phyloP scores from a whole-genome alignment of 805 yeast genomes.

The Osmozyma mogii region DNA sequence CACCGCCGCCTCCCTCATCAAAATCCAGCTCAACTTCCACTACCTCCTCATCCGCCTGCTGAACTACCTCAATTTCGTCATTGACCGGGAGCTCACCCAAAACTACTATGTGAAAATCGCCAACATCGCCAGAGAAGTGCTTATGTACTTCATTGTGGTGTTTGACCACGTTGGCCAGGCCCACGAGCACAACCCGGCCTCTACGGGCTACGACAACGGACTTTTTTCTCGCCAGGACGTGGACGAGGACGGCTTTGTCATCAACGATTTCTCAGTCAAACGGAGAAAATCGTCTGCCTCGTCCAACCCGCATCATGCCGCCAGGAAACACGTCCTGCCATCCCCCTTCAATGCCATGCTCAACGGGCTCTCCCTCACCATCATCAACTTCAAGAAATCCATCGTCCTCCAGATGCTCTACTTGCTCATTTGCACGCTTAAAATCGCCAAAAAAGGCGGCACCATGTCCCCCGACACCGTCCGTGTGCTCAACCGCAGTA shows the following conservation, averaged over 20 bases:
- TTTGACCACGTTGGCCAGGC: slow-evolving; percentile 27
- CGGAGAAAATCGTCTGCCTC: slow-evolving; percentile 15
- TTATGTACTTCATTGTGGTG: slow-evolving; percentile 29
- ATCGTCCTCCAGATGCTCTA: slow-evolving; percentile 36
- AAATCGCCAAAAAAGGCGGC: slow-evolving; percentile 21
- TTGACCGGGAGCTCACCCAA: slow-evolving; percentile 27
- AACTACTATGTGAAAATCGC: slow-evolving; percentile 27
- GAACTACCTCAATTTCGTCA: slow-evolving; percentile 31
- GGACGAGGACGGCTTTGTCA: slow-evolving; percentile 39
- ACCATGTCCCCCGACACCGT: slow-evolving; percentile 8
- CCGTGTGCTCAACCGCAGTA: slow-evolving; percentile 10
- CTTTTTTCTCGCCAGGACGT: slow-evolving; percentile 24
- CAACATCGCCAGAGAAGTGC: slow-evolving; percentile 30
- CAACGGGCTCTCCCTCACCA: slow-evolving; percentile 36
- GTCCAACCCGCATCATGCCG: slow-evolving; percentile 4
- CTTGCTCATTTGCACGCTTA: slow-evolving; percentile 32
- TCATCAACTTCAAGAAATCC: slow-evolving; percentile 35
- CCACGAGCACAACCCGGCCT: slow-evolving; percentile 3
- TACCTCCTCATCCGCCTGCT: slow-evolving; percentile 33
- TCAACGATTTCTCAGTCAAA: slow-evolving; percentile 36
- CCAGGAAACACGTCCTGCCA: slow-evolving; percentile 20
- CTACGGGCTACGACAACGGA: slow-evolving; percentile 3
- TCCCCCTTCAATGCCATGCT: slow-evolving; percentile 36
- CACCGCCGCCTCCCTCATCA: slow-evolving; percentile 32
- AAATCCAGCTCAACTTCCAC: slow-evolving; percentile 38